Conservation (phyloP, 495 filamentous ascomycete genomes). For the Penicillium goetzii region DNA sequence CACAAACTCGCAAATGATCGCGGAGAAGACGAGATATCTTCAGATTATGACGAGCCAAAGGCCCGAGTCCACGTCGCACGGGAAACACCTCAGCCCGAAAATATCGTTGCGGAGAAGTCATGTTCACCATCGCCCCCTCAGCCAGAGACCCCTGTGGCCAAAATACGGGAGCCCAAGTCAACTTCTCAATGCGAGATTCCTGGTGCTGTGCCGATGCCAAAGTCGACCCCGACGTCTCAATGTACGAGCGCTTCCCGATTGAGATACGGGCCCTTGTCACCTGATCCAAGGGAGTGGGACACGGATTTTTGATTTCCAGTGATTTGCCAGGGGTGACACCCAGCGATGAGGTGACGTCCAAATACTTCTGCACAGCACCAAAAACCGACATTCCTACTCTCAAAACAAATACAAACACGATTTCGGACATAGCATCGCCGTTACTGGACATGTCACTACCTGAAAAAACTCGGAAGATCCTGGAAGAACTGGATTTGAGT, state of each 20-base stretch:
- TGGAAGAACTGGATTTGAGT: conserved; percentile 22
- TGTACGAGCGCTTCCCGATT: not conserved
- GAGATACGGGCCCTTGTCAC: conserved; percentile 13
- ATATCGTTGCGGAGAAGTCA: not conserved
- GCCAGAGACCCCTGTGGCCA: not conserved
- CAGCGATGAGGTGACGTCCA: conserved; percentile 50
- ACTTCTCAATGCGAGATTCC: not conserved
- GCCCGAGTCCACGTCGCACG: not conserved
- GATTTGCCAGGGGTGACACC: conserved; percentile 43
- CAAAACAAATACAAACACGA: not conserved
- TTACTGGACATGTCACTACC: conserved; percentile 15
- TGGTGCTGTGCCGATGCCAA: not conserved
- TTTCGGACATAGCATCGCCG: not conserved
- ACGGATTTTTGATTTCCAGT: conserved; percentile 48
- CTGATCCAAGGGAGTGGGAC: conserved; percentile 29
- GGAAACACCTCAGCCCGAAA: not conserved
- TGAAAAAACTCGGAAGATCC: conserved; percentile 18
- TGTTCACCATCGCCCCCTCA: not conserved
- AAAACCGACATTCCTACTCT: not conserved
- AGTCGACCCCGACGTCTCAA: not conserved
- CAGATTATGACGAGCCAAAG: not conserved
- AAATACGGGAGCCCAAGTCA: not conserved
- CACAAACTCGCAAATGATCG: not conserved
- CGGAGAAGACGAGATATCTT: not conserved
- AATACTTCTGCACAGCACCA: conserved; percentile 35